Evolutionary conservation across 148 eudicot genomes (phyloP), one percentile per base, ranked within the genome.

Genomic region (Heliamphora exappendiculata): DNA sequence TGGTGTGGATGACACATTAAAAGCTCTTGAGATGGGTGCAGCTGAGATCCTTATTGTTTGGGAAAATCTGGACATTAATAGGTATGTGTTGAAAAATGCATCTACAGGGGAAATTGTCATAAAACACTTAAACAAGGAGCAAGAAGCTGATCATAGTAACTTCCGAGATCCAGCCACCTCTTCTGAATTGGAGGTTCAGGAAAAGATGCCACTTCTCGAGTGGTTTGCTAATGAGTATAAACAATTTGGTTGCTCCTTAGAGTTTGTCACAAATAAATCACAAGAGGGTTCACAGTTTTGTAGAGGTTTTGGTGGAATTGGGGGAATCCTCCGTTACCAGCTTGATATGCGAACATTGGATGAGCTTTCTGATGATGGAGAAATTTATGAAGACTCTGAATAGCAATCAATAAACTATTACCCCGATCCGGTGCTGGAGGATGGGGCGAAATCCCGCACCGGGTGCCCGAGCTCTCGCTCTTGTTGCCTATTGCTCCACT

Each of bases 231-330:
- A 75, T 28, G 77, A 75, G 45, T 80, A 80, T 26, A 80, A 80
- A 70, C 39, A 33, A 5, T 80, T 55, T 36, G 78, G 82, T 57
- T 80, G 78, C 58, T 55, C 69, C 50, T 60, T 80, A 28, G 82
- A 80, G 77, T 80, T 80, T 36, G 82, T 80, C 33, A 80, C 82
- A 0, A 80, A 80, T 53, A 80, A 80, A 57, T 74, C 78, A 8
- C 78, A 80, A 20, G 82, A 80, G 70, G 82, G 82, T 20, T 80
- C 82, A 0, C 82, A 80, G 82, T 80, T 80, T 39, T 80, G 82
- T 70, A 58, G 78, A 67, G 82, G 82, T 47, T 80, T 80, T 68
- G 82, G 82, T 45, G 82, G 82, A 20, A 80, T 80, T 67, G 82
- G 82, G 0, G 82, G 82, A 17, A 80, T 80, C 47, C 78, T 80